A percentile compares a stretch with the other conserved stretches of the same genome.
phyloP scores from a whole-genome alignment of 202 grass and related monocot species.

The Schoenoplectus tabernaemontani region DNA sequence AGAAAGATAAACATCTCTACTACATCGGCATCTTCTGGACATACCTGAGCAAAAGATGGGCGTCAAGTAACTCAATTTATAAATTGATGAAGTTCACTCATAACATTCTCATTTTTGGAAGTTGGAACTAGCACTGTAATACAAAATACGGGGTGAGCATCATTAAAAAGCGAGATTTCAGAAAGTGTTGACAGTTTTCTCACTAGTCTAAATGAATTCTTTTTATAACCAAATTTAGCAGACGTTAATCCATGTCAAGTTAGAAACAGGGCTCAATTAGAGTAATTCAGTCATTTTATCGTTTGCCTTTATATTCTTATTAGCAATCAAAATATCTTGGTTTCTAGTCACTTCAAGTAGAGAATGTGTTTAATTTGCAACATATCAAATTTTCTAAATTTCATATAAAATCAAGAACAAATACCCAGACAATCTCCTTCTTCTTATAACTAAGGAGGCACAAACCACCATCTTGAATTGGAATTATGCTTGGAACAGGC shows the following conservation, averaged over 20 bases:
- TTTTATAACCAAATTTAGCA: background rate
- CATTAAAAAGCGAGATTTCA: background rate
- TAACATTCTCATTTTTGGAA: background rate
- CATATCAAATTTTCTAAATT: background rate
- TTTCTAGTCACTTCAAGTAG: constrained; percentile 18
- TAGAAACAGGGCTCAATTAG: background rate
- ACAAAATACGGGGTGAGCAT: background rate
- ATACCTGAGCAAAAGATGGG: constrained; percentile 53
- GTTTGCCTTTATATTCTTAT: background rate
- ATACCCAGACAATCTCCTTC: constrained; percentile 94
- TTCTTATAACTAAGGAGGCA: constrained; percentile 90
- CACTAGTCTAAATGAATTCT: background rate
- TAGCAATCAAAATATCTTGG: background rate
- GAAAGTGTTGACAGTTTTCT: background rate
- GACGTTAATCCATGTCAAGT: background rate
- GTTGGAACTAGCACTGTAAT: background rate
- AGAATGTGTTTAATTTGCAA: background rate
- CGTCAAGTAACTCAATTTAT: background rate
- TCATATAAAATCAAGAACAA: constrained; percentile 12
- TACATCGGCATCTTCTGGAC: constrained; percentile 84
- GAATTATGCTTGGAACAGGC: constrained; percentile 68
- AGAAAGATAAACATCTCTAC: constrained; percentile 98
- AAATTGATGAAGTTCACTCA: background rate
- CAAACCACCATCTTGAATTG: constrained; percentile 67
- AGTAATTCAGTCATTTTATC: background rate